phyloP scores from a whole-genome alignment of 257 asterid genomes.

The Plantago elongata region DNA sequence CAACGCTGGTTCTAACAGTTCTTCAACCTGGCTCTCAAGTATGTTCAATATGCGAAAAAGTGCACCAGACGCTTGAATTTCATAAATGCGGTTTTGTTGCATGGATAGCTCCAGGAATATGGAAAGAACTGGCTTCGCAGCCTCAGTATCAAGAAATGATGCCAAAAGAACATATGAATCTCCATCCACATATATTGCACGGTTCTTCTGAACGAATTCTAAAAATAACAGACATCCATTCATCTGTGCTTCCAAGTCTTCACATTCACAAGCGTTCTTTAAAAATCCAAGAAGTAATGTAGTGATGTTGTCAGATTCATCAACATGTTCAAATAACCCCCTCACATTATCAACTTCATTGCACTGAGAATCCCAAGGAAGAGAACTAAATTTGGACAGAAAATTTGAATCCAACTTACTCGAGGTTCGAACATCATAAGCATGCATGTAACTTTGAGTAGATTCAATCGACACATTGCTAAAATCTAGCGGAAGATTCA shows the following conservation, averaged over 20 bases:
- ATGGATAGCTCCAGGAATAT: conserved; percentile 47
- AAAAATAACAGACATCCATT: conserved; percentile 58
- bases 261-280: conserved; percentile 48
- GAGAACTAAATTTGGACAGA: conserved; percentile 38
- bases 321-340: conserved; percentile 30
- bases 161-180: conserved; percentile 53
- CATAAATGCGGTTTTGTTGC: conserved; percentile 25
- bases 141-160: conserved; percentile 58
- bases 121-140: conserved; percentile 53
- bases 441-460: conserved; percentile 30
- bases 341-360: conserved; percentile 40
- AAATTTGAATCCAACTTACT: conserved; percentile 31
- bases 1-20: conserved; percentile 52
- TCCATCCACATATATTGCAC: conserved; percentile 40
- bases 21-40: conserved; percentile 44
- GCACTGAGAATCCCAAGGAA: conserved; percentile 69
- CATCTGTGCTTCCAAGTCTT: conserved; percentile 57
- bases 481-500: conserved; percentile 55
- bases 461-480: conserved; percentile 51
- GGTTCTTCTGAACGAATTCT: conserved; percentile 47
- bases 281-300: conserved; percentile 43
- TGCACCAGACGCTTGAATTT: conserved; percentile 50
- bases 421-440: conserved; percentile 14
- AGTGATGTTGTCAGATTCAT: conserved; percentile 31
- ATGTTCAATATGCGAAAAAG: conserved; percentile 39